Evolutionary conservation across 192 early-diverging fungal genomes (phyloP), one percentile per base, ranked within the genome.

Genomic region (Pilobolus umbonatus): DNA sequence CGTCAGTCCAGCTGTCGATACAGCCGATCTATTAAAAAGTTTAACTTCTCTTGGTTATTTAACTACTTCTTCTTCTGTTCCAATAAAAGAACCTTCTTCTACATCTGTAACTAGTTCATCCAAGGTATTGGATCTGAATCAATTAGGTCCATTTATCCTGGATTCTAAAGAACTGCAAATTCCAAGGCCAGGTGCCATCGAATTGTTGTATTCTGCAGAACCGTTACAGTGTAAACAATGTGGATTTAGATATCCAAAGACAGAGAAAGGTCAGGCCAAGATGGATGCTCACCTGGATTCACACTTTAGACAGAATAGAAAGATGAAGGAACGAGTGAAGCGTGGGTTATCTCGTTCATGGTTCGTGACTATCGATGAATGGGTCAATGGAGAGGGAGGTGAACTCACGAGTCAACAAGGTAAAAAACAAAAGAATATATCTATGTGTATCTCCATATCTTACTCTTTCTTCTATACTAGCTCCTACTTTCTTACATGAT

Each of bases 251-350:
- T 93, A 85, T 44, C 68, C 79, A 3, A 82, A 81, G 31, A 75
- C 79, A 7, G 80, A 76, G 14, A 77, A 77, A 35, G 92, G 90
- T 2, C 75, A 85, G 57, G 73, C 74, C 22, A 84, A 86, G 57
- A 89, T 94, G 81, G 80, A 84, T 52, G 74, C 79, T 38, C 96
- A 98, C 70, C 55, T 98, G 30, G 94, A 98, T 61, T 95, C 91
- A 84, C 96, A 98, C 73, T 98, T 96, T 71, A 79, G 96, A 30
- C 91, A 94, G 72, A 98, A 98, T 69, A 75, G 88, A 46, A 81
- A 92, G 30, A 68, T 87, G 57, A 88, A 88, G 68, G 91, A 96
- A 53, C 81, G 85, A 57, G 85, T 76, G n/a, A 89, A 88, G 59
- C 83, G 87, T 38, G 85, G 88, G n/a, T 68, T 89, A 40, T 85